phyloP scores from a whole-genome alignment of 805 yeast genomes.

The Vanderwaltozyma verrucispora region DNA sequence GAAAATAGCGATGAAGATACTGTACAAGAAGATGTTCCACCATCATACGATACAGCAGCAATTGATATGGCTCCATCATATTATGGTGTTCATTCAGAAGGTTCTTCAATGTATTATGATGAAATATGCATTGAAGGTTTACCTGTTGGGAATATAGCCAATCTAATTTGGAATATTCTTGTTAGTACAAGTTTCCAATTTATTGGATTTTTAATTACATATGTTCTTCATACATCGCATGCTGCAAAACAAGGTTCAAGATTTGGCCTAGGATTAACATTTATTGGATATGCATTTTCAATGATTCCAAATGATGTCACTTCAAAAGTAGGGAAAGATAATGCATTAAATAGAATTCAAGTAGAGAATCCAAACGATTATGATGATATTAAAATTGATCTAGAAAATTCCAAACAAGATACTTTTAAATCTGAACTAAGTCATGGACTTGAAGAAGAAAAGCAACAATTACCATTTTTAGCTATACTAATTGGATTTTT shows the following conservation, averaged over 20 bases:
- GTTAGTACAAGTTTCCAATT: constrained; percentile 87
- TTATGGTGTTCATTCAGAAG: constrained; percentile 83
- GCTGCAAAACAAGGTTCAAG: constrained; percentile 95
- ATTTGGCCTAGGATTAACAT: constrained; percentile 81
- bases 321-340: constrained; percentile 24
- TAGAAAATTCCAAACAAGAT: constrained; percentile 18
- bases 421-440: constrained; percentile 22
- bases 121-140: constrained; percentile 91
- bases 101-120: constrained; percentile 48
- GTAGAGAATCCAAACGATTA: constrained; percentile 51
- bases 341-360: constrained; percentile 33
- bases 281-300: constrained; percentile 58
- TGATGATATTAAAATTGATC: constrained; percentile 30
- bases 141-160: constrained; percentile 85
- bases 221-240: constrained; percentile 87
- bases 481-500: constrained; percentile 55
- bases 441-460: constrained; percentile 25
- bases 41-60: constrained; percentile 90
- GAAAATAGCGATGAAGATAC: constrained; percentile 16
- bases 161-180: constrained; percentile 79
- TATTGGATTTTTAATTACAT: constrained; percentile 85
- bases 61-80: constrained; percentile 95
- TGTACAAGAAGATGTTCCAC: constrained; percentile 47
- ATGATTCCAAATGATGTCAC: constrained; percentile 38
- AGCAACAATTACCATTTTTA: constrained; percentile 37